Percentiles rank a stretch among this genome's conserved stretches.
Evolutionary conservation across 305 asterid genomes (phyloP).

Genomic region (Rubia peregrina): DNA sequence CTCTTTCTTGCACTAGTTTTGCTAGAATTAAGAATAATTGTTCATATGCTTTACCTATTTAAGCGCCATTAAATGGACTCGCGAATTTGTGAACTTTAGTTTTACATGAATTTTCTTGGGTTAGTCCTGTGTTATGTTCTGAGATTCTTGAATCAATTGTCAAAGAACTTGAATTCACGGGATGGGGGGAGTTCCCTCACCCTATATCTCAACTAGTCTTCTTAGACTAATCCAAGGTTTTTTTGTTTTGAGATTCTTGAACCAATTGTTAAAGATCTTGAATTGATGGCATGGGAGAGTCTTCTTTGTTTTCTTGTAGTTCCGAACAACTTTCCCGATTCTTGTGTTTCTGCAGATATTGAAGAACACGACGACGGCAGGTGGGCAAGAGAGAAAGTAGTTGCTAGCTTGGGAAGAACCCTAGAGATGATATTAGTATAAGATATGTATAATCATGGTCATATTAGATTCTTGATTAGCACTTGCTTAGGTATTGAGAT

Average conservation of each 20-base stretch:
- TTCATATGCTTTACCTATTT: too few relatives aligned
- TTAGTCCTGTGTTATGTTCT: too few relatives aligned
- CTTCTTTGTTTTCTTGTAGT: background rate
- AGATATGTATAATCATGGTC: background rate
- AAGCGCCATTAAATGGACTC: background rate
- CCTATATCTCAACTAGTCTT: too few relatives aligned
- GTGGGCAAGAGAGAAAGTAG: background rate
- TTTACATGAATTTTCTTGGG: too few relatives aligned
- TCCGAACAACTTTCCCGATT: background rate
- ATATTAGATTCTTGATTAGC: background rate
- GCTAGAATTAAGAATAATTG: background rate
- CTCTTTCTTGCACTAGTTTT: background rate
- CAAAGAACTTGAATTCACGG: too few relatives aligned
- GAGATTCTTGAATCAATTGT: too few relatives aligned
- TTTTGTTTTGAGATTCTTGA: too few relatives aligned
- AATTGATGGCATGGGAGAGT: too few relatives aligned
- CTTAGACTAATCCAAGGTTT: too few relatives aligned
- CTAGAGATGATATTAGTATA: background rate
- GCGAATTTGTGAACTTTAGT: too few relatives aligned
- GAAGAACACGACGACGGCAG: slow-evolving; percentile 41
- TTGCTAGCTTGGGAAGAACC: background rate
- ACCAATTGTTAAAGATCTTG: background rate
- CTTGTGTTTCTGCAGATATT: slow-evolving; percentile 29
- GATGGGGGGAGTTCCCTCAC: too few relatives aligned
- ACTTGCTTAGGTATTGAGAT: background rate